Conservation (phyloP, 345 rosid genomes). For the Theobroma cacao region DNA sequence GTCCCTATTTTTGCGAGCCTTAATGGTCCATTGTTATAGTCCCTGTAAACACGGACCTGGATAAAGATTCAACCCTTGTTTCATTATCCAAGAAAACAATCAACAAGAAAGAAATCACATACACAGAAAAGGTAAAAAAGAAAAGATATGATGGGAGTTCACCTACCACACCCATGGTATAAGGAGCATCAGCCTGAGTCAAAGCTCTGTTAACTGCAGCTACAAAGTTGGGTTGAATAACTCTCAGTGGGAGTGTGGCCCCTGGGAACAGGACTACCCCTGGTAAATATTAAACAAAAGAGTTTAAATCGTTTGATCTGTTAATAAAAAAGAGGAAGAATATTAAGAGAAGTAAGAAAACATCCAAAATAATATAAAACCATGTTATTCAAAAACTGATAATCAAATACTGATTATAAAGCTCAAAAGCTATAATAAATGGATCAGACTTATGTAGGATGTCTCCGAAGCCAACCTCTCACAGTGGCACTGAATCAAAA, state of each 20-base stretch:
- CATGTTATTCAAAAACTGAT: background rate
- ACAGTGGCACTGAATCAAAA: background rate
- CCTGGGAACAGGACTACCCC: conserved; percentile 97
- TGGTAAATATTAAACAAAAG: conserved; percentile 31
- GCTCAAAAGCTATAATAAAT: background rate
- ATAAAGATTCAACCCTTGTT: conserved; percentile 9
- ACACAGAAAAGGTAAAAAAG: background rate
- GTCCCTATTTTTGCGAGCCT: conserved; percentile 75
- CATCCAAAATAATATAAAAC: background rate
- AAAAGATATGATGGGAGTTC: conserved; percentile 16
- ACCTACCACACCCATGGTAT: conserved; percentile 89
- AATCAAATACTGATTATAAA: background rate
- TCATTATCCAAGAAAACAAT: conserved; percentile 8
- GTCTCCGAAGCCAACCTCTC: background rate
- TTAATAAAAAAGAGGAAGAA: background rate
- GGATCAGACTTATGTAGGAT: background rate
- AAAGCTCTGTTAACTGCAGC: conserved; percentile 86
- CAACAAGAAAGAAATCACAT: background rate
- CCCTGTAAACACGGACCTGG: conserved; percentile 63
- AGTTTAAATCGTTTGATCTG: background rate
- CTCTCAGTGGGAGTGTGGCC: conserved; percentile 91
- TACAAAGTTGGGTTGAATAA: conserved; percentile 63
- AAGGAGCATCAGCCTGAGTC: conserved; percentile 68
- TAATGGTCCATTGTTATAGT: conserved; percentile 30
- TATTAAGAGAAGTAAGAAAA: background rate